These are phyloP conservation scores for Populus davidiana DNA, from an alignment of 345 rosid species.

Conservation along the genomic window DNA sequence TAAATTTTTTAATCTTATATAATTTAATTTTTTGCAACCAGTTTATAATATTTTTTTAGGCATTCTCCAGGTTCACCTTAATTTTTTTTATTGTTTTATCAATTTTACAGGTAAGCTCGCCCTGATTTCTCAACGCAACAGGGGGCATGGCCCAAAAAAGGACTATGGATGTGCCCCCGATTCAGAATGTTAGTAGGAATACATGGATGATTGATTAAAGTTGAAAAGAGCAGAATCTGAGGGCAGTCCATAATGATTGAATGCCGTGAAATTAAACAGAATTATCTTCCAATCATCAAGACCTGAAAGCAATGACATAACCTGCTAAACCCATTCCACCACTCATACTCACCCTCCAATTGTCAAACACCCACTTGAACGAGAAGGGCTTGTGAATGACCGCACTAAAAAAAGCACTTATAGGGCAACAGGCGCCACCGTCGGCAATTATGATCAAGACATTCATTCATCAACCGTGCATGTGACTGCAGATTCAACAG, in stretches of 20 bases:
- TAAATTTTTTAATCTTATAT: too few species aligned
- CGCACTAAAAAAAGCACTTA: not conserved
- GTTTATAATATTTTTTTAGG: too few species aligned
- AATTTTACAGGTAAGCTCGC: too few species aligned
- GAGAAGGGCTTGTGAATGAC: not conserved
- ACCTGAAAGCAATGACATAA: not conserved
- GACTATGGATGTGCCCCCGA: not conserved
- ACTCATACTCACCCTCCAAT: slow-evolving; percentile 6
- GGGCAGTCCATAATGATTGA: not conserved
- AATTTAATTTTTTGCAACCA: too few species aligned
- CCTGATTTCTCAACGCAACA: too few species aligned
- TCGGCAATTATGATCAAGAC: not conserved
- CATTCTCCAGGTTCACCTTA: too few species aligned
- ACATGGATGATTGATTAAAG: not conserved
- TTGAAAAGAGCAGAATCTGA: not conserved
- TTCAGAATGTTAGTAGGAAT: too few species aligned
- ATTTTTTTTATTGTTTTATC: too few species aligned
- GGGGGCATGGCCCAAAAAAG: slow-evolving; percentile 5
- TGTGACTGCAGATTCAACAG: not conserved
- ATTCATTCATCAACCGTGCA: not conserved
- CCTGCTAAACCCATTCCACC: slow-evolving; percentile 2
- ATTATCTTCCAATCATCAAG: not conserved
- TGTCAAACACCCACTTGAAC: not conserved
- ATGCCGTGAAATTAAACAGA: not conserved
- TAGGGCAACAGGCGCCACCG: not conserved